Conservation (phyloP, 2,329 filamentous ascomycete species). For the Trichophyton rubrum region DNA sequence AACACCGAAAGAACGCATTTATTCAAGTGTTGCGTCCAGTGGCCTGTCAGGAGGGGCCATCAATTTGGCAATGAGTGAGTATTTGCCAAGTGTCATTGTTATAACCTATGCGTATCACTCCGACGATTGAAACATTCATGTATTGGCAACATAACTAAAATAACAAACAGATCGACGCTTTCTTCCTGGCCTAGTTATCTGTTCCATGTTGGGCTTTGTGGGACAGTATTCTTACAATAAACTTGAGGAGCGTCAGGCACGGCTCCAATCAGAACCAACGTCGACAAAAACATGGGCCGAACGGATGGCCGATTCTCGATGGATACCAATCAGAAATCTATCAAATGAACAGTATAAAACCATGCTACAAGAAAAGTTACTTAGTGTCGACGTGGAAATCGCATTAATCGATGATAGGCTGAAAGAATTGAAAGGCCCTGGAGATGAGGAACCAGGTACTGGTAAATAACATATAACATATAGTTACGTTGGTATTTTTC, state of each 20-base stretch:
- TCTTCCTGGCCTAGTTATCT: slow-evolving; percentile 48
- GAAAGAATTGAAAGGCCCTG: slow-evolving; percentile 34
- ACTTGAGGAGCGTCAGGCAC: slow-evolving; percentile 32
- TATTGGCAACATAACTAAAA: slow-evolving; percentile 13
- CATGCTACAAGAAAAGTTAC: slow-evolving; percentile 57
- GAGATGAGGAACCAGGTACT: not conserved
- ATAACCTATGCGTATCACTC: not conserved
- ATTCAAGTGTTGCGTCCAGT: slow-evolving; percentile 59
- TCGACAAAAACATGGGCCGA: slow-evolving; percentile 32
- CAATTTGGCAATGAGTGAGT: slow-evolving; percentile 44
- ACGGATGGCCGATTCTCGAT: slow-evolving; percentile 48
- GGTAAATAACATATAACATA: not conserved
- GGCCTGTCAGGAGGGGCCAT: slow-evolving; percentile 49
- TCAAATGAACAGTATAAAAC: slow-evolving; percentile 60
- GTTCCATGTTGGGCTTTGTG: slow-evolving; percentile 43
- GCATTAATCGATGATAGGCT: slow-evolving; percentile 67
- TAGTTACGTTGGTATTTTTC: not conserved
- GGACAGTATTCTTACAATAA: slow-evolving; percentile 47
- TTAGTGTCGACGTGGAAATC: slow-evolving; percentile 63
- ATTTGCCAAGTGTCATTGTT: slow-evolving; percentile 1
- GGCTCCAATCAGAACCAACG: slow-evolving; percentile 25
- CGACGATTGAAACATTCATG: not conserved
- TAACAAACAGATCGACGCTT: slow-evolving; percentile 43
- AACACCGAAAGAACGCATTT: slow-evolving; percentile 47
- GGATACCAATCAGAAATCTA: slow-evolving; percentile 58